These are phyloP conservation scores for Podila epigama DNA, from an alignment of 192 early-diverging fungal species.

Conservation along the genomic window DNA sequence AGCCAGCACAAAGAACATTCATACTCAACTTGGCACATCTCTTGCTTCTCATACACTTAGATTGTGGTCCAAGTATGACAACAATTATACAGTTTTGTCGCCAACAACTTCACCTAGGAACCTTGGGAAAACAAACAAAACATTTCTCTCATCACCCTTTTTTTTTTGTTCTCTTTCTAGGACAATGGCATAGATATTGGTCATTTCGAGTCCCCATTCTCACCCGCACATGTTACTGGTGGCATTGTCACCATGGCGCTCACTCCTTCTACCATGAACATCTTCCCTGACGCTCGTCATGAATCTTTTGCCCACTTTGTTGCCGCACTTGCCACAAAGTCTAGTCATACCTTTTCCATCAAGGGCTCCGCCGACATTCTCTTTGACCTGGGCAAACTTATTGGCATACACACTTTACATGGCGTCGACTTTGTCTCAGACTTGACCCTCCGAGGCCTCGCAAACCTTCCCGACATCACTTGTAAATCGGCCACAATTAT, in stretches of 20 bases:
- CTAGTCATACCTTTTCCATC: constrained; percentile 23
- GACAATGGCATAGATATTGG: constrained; percentile 20
- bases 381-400: constrained; percentile 15
- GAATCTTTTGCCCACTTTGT: constrained; percentile 13
- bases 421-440: constrained; percentile 23
- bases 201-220: constrained; percentile 21
- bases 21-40: no score
- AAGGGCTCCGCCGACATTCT: constrained; percentile 33
- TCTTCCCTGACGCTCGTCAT: background rate
- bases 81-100: background rate
- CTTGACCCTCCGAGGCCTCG: constrained; percentile 30
- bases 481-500: constrained; percentile 3
- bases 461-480: constrained; percentile 14
- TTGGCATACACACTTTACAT: constrained; percentile 19
- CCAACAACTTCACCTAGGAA: background rate
- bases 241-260: constrained; percentile 14
- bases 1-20: no score
- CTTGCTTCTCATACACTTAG: background rate
- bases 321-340: constrained; percentile 8
- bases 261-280: background rate
- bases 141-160: background rate
- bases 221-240: constrained; percentile 13
- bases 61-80: constrained; percentile 22
- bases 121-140: background rate
- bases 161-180: background rate